Percentiles rank a stretch among this genome's conserved stretches.
Evolutionary conservation across 2,329 filamentous ascomycete species (phyloP).

Genomic region (Colletotrichum tamarilloi): DNA sequence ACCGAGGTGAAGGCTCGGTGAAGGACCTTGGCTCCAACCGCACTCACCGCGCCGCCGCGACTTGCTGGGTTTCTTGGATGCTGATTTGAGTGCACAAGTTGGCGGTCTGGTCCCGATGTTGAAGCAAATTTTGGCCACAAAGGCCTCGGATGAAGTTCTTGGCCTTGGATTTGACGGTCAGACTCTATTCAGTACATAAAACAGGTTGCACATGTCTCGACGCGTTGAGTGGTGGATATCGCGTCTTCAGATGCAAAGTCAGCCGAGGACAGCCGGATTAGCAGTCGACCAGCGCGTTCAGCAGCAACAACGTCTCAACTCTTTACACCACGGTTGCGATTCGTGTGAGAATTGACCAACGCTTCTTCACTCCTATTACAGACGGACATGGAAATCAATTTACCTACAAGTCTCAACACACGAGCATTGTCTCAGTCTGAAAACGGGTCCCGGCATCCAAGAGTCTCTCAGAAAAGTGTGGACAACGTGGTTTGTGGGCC

Average conservation of each 20-base stretch:
- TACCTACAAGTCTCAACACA: constrained; percentile 17
- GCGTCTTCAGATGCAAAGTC: constrained; percentile 14
- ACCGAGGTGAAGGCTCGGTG: constrained; percentile 23
- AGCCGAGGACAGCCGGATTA: neutral
- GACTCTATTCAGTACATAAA: neutral
- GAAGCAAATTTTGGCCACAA: neutral
- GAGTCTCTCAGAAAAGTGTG: neutral
- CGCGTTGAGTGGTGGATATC: constrained; percentile 23
- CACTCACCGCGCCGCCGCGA: neutral
- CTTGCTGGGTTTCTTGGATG: neutral
- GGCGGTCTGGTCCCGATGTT: neutral
- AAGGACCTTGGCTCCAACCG: neutral
- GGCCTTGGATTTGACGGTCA: neutral
- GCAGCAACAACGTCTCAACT: neutral
- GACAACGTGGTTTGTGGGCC: constrained; percentile 15
- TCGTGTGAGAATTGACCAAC: neutral
- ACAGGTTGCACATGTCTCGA: neutral
- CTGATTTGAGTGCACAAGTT: neutral
- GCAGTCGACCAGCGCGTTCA: neutral
- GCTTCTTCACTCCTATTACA: too few species aligned
- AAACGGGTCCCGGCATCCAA: constrained; percentile 21
- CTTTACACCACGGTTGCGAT: neutral
- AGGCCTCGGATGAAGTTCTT: neutral
- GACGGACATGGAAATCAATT: neutral
- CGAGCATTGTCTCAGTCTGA: constrained; percentile 28